A percentile compares a stretch with the other conserved stretches of the same genome.
Conservation (phyloP, 495 filamentous ascomycete species). For the Podospora australis region DNA sequence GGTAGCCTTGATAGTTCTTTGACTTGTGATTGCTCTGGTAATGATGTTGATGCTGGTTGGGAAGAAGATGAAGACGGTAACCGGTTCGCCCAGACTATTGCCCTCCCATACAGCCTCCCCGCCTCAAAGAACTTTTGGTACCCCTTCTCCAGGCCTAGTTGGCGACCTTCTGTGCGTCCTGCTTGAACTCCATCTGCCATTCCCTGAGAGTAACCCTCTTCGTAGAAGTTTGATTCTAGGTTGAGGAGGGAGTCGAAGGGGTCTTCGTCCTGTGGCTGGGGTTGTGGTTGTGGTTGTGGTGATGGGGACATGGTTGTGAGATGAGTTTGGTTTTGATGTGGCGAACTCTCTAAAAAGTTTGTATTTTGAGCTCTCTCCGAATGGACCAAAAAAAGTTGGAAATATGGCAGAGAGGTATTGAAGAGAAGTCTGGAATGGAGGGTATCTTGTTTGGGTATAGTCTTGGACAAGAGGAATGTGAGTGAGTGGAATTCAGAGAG, state of each 20-base stretch:
- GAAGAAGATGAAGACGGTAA: background rate
- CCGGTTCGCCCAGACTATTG: constrained; percentile 66
- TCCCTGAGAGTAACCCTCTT: constrained; percentile 74
- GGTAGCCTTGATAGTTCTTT: constrained; percentile 34
- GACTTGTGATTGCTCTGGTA: background rate
- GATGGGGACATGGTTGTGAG: background rate
- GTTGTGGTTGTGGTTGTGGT: background rate
- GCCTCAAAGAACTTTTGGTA: constrained; percentile 83
- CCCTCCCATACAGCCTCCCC: constrained; percentile 74
- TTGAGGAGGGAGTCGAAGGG: constrained; percentile 66
- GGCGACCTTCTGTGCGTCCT: constrained; percentile 78
- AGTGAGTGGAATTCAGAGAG: too few species aligned
- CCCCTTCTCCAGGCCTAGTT: constrained; percentile 86
- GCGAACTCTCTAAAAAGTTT: background rate
- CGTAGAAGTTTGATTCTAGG: constrained; percentile 80
- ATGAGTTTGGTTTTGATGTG: background rate
- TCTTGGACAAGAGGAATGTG: background rate
- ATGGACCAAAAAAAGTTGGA: background rate
- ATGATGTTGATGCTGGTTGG: background rate
- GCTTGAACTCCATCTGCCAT: constrained; percentile 68
- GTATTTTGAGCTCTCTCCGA: background rate
- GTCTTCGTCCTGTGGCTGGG: constrained; percentile 30
- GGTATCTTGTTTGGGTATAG: background rate
- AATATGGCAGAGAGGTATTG: background rate
- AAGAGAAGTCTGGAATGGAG: background rate